A percentile compares a stretch with the other conserved stretches of the same genome.
These are phyloP conservation scores for Prosopis cineraria DNA, from an alignment of 306 rosid genomes.

Conservation along the genomic window DNA sequence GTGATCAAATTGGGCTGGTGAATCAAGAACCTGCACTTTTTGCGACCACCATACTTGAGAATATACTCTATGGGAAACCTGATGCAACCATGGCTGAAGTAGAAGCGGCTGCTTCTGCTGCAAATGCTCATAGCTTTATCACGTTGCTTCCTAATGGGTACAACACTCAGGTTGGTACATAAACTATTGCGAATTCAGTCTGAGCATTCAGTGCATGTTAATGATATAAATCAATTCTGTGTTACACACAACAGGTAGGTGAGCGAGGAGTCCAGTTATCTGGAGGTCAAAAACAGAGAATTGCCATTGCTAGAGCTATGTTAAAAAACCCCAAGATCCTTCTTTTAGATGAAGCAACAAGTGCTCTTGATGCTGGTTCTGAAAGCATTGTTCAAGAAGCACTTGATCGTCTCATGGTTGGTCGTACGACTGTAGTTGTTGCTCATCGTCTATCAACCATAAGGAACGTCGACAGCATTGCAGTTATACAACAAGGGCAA, in stretches of 20 bases:
- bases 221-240: constrained; percentile 4
- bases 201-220: background rate
- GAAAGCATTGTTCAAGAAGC: constrained; percentile 99
- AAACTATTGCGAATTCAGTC: background rate
- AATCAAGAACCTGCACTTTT: constrained; percentile 98
- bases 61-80: constrained; percentile 88
- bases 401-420: constrained; percentile 90
- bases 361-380: constrained; percentile 94
- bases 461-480: constrained; percentile 85
- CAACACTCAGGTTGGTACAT: constrained; percentile 75
- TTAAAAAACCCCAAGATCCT: constrained; percentile 91
- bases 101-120: constrained; percentile 89
- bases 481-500: constrained; percentile 93
- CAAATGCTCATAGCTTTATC: constrained; percentile 95
- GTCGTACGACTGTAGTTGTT: constrained; percentile 90
- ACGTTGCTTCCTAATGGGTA: constrained; percentile 88
- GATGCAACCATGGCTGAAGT: constrained; percentile 89
- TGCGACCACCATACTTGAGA: constrained; percentile 94
- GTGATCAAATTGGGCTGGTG: constrained; percentile 95
- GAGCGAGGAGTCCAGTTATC: constrained; percentile 97
- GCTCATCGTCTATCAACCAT: constrained; percentile 95
- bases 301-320: constrained; percentile 99
- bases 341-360: constrained; percentile 95
- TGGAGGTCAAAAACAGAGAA: constrained; percentile 96
- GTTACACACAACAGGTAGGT: constrained; percentile 61